phyloP scores from a whole-genome alignment of 768 basidiomycete genomes.

The Xerocomus spinulosus region DNA sequence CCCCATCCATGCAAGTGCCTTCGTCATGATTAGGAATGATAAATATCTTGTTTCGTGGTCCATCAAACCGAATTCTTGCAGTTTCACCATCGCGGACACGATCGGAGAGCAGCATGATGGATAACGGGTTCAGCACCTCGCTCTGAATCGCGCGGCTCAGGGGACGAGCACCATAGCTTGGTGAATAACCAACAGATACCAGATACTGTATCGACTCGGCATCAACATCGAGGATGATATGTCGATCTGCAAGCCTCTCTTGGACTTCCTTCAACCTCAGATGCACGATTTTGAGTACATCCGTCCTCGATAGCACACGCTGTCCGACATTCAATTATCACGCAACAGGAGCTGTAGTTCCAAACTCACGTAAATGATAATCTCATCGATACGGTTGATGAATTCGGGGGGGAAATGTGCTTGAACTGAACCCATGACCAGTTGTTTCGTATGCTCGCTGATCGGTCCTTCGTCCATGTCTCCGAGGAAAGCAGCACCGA shows the following conservation, averaged over 20 bases:
- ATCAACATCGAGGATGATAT: conserved; percentile 77
- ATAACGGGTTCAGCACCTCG: conserved; percentile 89
- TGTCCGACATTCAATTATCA: conserved; percentile 35
- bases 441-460: conserved; percentile 48
- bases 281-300: conserved; percentile 84
- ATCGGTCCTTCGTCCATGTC: conserved; percentile 74
- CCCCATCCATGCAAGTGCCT: conserved; percentile 36
- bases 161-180: conserved; percentile 87
- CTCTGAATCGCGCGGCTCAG: conserved; percentile 88
- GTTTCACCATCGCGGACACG: conserved; percentile 77
- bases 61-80: conserved; percentile 73
- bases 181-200: conserved; percentile 70
- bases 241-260: conserved; percentile 69
- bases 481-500: conserved; percentile 73
- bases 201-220: conserved; percentile 73
- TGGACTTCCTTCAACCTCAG: conserved; percentile 84
- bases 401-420: conserved; percentile 91
- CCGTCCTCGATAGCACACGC: conserved; percentile 72
- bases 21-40: conserved; percentile 83
- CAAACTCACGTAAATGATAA: conserved; percentile 58
- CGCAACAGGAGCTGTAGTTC: background rate
- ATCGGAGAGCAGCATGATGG: conserved; percentile 78
- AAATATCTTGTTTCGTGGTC: conserved; percentile 70
- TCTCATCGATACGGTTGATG: conserved; percentile 84
- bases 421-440: conserved; percentile 79